Evolutionary conservation across 345 rosid species (phyloP).

Genomic region (Ceriops zippeliana): DNA sequence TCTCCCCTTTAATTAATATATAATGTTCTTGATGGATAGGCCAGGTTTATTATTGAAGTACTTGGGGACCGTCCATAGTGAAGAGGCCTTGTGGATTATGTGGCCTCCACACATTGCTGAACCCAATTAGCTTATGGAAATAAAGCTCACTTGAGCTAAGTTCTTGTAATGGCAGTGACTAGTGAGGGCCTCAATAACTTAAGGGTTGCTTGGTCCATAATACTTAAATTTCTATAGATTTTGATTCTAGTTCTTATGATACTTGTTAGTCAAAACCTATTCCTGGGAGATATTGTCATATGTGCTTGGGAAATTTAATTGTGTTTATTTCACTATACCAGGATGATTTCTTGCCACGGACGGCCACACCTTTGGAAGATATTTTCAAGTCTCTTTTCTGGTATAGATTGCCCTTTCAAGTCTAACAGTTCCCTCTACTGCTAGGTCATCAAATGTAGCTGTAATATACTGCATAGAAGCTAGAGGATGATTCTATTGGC

Average conservation of each 20-base stretch:
- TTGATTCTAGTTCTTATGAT: no score
- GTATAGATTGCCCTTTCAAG: conserved; percentile 30
- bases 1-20: background rate
- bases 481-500: no score
- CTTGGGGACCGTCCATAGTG: background rate
- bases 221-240: no score
- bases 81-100: background rate
- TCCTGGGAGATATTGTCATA: background rate
- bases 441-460: background rate
- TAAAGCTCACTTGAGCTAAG: no score
- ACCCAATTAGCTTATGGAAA: no score
- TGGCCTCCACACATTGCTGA: background rate
- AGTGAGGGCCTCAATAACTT: no score
- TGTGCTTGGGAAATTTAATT: conserved; percentile 1
- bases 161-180: no score
- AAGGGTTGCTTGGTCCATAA: no score
- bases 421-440: background rate
- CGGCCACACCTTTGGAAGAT: conserved; percentile 94
- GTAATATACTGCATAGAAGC: no score
- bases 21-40: background rate
- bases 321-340: conserved; percentile 30
- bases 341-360: conserved; percentile 97
- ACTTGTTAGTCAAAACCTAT: background rate
- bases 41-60: background rate
- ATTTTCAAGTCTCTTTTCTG: conserved; percentile 98